Conservation (phyloP, 129 eudicot genomes). For the Solidago caesia region DNA sequence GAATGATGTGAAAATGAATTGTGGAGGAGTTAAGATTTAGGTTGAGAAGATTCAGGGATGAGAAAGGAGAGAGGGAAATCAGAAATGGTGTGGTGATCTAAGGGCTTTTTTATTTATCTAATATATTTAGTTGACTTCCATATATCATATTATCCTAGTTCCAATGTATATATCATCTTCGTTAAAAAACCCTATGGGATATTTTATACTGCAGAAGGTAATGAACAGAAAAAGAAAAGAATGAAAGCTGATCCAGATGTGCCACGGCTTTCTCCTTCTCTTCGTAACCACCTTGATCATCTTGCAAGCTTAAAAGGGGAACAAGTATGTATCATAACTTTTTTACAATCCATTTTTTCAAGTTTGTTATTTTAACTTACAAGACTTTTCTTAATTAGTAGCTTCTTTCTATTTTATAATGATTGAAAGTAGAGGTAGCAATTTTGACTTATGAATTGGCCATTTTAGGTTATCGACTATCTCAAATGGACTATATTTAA, state of each 20-base stretch:
- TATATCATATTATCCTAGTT: too few relatives aligned
- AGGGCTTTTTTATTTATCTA: too few relatives aligned
- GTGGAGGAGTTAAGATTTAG: too few relatives aligned
- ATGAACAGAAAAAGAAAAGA: slow-evolving; percentile 71
- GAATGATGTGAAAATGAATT: too few relatives aligned
- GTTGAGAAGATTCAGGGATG: too few relatives aligned
- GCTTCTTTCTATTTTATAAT: neutral
- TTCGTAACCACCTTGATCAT: slow-evolving; percentile 69
- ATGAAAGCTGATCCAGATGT: slow-evolving; percentile 66
- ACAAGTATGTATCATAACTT: slow-evolving; percentile 48
- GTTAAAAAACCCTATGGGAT: slow-evolving; percentile 12
- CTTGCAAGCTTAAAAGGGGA: slow-evolving; percentile 87
- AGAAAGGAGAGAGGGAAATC: too few relatives aligned
- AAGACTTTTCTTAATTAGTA: neutral
- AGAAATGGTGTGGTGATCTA: too few relatives aligned
- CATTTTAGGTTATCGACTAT: neutral
- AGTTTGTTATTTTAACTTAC: slow-evolving; percentile 11
- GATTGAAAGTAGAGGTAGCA: neutral
- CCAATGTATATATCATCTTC: neutral
- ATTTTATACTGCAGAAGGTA: slow-evolving; percentile 55
- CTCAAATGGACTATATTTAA: neutral
- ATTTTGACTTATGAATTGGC: neutral
- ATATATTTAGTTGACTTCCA: too few relatives aligned
- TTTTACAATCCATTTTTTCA: neutral
- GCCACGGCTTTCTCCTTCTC: slow-evolving; percentile 67